Percentiles rank a stretch among this genome's conserved stretches.
Conservation (phyloP, 345 rosid genomes). For the Populus ilicifolia region DNA sequence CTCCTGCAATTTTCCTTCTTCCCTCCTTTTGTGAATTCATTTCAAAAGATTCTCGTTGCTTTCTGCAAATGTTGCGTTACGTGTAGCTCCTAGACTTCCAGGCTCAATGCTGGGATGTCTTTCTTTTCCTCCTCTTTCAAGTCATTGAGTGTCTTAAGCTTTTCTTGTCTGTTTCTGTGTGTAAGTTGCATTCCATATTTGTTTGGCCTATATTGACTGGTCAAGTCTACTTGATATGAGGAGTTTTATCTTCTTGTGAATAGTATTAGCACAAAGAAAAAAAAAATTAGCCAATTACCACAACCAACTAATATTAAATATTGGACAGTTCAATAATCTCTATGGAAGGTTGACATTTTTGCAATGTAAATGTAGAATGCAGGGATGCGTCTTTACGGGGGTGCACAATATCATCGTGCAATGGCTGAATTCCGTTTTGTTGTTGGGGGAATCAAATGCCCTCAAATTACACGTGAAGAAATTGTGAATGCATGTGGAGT, state of each 20-base stretch:
- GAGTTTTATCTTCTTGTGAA: not conserved
- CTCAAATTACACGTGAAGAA: constrained; percentile 87
- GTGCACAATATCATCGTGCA: constrained; percentile 93
- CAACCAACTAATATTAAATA: not conserved
- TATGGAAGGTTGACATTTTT: not conserved
- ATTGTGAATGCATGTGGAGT: constrained; percentile 97
- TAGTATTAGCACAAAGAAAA: not conserved
- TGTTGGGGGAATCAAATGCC: constrained; percentile 88
- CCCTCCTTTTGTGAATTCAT: no score
- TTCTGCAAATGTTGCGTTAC: not conserved
- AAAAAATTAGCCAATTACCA: not conserved
- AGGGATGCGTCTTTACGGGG: constrained; percentile 96
- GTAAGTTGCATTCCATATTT: not conserved
- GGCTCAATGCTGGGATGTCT: not conserved
- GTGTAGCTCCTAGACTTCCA: not conserved
- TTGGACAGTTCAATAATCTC: not conserved
- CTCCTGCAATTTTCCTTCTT: not conserved
- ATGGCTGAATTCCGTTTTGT: constrained; percentile 97
- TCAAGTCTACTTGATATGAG: not conserved
- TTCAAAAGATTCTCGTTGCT: not conserved
- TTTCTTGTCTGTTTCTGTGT: not conserved
- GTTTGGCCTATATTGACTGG: no score
- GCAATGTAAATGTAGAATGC: constrained; percentile 52
- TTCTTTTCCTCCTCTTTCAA: not conserved
- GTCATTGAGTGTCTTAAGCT: not conserved